Evolutionary conservation across 176 grass and related monocot species (phyloP), one percentile per base, ranked within the genome.

Genomic region (Bothriochloa decipiens): DNA sequence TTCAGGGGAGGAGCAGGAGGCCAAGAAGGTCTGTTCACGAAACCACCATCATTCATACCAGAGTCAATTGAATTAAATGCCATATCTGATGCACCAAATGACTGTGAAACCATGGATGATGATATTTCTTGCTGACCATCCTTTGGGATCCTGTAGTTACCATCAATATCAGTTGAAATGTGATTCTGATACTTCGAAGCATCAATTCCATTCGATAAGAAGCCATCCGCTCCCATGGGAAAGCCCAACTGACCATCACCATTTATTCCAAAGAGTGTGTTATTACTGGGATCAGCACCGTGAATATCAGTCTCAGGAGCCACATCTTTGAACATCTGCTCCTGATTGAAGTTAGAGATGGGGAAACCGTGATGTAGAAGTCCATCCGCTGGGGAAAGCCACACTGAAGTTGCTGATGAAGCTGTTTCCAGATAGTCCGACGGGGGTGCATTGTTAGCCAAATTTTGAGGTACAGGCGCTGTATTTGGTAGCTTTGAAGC

Each of bases 41-140:
- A 88, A 25, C 74, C 33, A 43, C 84, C 83, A 15, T 96, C 91
- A 16, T 91, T 96, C 27, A 93, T 86, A 65, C 81, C 70, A 32
- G 97, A 98, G 86, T 99, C 97, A 26, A 93, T 95, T 53, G 96
- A 95, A 79, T 96, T 93, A 74, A 96, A 96, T 57, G 91, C 91
- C 80, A 96, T 83, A 67, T 96, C 94, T 10, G 94, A 86, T 25
- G 90, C 94, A 45, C 94, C 91, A 86, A 96, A 89, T 74, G 94
- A 91, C 10, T 93, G 94, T 69, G 91, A 96, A 87, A 96, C 91
- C 86, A 93, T 87, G 33, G 91, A 91, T 69, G 94, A 96, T 20
- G 91, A 91, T 72, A 96, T 70, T 85, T 96, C 94, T 77, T 86
- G 94, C 41, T 93, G 91, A 14, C 87, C 87, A 83, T 96, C 91